Conservation (phyloP, 345 rosid species). For the Corchorus capsularis region DNA sequence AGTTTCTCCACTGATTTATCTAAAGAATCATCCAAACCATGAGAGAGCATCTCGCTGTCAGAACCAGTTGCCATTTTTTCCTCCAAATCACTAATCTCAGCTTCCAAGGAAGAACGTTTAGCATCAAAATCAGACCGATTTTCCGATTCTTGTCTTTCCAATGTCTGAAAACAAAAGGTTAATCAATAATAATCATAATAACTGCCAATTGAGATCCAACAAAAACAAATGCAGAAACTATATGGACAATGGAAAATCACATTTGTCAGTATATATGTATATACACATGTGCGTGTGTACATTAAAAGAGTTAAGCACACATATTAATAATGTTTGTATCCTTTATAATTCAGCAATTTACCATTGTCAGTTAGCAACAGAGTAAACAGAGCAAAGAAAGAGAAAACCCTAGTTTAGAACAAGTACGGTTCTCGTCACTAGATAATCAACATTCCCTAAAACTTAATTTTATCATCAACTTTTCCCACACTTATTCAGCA, state of each 20-base stretch:
- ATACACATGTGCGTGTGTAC: no score
- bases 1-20: constrained; percentile 43
- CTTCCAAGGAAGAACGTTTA: constrained; percentile 47
- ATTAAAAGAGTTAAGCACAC: no score
- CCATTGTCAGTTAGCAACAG: constrained; percentile 7
- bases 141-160: constrained; percentile 55
- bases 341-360: no score
- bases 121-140: constrained; percentile 37
- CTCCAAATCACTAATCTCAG: constrained; percentile 49
- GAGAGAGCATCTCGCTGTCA: constrained; percentile 34
- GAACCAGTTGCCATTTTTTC: constrained; percentile 38
- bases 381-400: background rate
- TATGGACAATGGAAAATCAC: background rate
- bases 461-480: background rate
- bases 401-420: background rate
- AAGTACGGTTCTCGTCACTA: background rate
- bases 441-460: background rate
- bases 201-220: background rate
- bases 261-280: background rate
- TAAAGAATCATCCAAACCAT: constrained; percentile 43
- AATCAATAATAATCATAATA: no score
- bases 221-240: constrained; percentile 14
- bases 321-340: no score
- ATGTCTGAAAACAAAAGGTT: constrained; percentile 35
- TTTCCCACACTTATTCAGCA: background rate